Evolutionary conservation across 2,329 filamentous ascomycete genomes (phyloP).

Genomic region (Aspergillus alliaceus): DNA sequence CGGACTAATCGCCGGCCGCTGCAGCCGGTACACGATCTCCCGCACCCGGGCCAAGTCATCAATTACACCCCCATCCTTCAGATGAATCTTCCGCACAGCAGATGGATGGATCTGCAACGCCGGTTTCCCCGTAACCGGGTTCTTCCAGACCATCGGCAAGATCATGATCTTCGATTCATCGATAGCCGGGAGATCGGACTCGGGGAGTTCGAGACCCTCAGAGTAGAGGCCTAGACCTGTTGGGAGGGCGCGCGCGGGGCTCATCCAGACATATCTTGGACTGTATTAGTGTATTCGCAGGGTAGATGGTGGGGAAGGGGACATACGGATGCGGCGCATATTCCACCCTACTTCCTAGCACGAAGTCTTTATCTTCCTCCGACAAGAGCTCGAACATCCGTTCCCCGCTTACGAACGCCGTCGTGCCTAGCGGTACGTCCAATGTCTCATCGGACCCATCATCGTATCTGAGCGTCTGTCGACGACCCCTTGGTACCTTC

Average conservation of each 20-base stretch:
- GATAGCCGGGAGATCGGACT: slow-evolving; percentile 62
- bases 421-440: slow-evolving; percentile 70
- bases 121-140: slow-evolving; percentile 67
- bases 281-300: background rate
- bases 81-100: slow-evolving; percentile 68
- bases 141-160: slow-evolving; percentile 75
- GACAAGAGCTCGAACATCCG: slow-evolving; percentile 69
- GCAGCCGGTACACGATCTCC: slow-evolving; percentile 68
- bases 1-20: slow-evolving; percentile 71
- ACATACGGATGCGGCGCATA: slow-evolving; percentile 71
- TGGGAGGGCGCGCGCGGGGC: slow-evolving; percentile 62
- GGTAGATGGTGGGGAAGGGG: background rate
- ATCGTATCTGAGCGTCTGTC: slow-evolving; percentile 70
- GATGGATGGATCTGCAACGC: slow-evolving; percentile 74
- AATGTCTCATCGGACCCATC: slow-evolving; percentile 68
- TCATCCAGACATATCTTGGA: slow-evolving; percentile 70
- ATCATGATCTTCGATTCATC: slow-evolving; percentile 67
- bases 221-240: slow-evolving; percentile 72
- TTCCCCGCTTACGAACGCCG: slow-evolving; percentile 72
- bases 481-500: slow-evolving; percentile 65
- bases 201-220: slow-evolving; percentile 62
- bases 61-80: slow-evolving; percentile 65
- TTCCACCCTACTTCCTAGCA: slow-evolving; percentile 65
- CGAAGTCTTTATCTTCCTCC: slow-evolving; percentile 66
- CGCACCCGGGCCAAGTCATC: slow-evolving; percentile 67